Conservation (phyloP, 305 asterid genomes). For the Solanum hybrid region DNA sequence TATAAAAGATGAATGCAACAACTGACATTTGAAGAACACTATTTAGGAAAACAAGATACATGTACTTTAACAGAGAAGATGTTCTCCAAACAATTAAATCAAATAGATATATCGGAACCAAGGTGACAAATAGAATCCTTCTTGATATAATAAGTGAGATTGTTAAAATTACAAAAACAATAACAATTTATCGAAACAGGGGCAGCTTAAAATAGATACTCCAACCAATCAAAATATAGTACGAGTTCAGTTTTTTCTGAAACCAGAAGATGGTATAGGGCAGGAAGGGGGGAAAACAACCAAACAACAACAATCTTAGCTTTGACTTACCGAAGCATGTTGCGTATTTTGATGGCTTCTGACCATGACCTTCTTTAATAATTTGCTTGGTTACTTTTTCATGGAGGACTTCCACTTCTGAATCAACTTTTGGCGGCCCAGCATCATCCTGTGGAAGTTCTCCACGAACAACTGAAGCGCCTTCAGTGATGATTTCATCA, state of each 20-base stretch:
- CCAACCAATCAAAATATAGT: background rate
- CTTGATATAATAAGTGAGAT: background rate
- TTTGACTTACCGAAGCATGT: conserved; percentile 81
- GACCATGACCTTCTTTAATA: conserved; percentile 84
- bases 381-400: conserved; percentile 86
- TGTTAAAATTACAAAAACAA: background rate
- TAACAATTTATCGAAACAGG: background rate
- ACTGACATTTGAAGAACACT: background rate
- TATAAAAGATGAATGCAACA: background rate
- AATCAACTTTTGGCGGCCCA: conserved; percentile 71
- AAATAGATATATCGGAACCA: background rate
- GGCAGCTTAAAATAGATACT: background rate
- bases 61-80: background rate
- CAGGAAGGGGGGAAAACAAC: background rate
- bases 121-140: background rate
- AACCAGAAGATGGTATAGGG: background rate
- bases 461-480: conserved; percentile 62
- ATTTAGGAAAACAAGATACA: background rate
- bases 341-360: conserved; percentile 89
- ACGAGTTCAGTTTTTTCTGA: background rate
- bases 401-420: conserved; percentile 62
- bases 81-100: background rate
- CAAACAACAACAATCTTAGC: background rate
- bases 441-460: conserved; percentile 61
- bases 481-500: conserved; percentile 59